Conservation (phyloP, 2,329 filamentous ascomycete species). For the Penicillium frequentans region DNA sequence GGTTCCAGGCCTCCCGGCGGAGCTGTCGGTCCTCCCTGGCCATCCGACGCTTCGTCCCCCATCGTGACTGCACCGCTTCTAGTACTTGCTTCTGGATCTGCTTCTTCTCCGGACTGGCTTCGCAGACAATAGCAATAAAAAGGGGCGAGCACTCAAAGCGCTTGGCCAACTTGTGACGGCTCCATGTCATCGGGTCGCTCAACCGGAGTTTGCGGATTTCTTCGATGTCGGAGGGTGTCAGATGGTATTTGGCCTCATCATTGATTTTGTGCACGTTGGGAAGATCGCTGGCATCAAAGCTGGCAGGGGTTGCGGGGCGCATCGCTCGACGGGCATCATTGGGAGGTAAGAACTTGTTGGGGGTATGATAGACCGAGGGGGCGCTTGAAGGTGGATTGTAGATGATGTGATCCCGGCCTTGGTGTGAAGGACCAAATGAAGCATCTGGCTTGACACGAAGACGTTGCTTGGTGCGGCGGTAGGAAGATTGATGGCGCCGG, state of each 20-base stretch:
- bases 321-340: constrained; percentile 56
- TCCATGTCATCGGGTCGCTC: constrained; percentile 61
- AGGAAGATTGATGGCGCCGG: constrained; percentile 50
- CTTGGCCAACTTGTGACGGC: constrained; percentile 58
- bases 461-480: constrained; percentile 51
- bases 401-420: constrained; percentile 56
- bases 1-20: constrained; percentile 62
- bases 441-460: constrained; percentile 54
- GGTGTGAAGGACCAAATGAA: constrained; percentile 46
- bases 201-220: constrained; percentile 59
- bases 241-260: constrained; percentile 62
- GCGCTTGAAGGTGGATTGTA: constrained; percentile 67
- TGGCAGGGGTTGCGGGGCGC: constrained; percentile 36
- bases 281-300: constrained; percentile 31
- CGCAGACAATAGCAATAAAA: constrained; percentile 61
- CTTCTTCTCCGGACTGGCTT: constrained; percentile 53
- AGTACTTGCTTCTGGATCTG: constrained; percentile 48
- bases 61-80: constrained; percentile 57
- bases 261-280: constrained; percentile 52
- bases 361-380: constrained; percentile 64
- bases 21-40: constrained; percentile 62
- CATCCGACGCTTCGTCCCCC: constrained; percentile 60
- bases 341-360: constrained; percentile 62
- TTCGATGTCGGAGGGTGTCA: constrained; percentile 56
- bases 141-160: constrained; percentile 63